Percentiles rank a stretch among this genome's conserved stretches.
Evolutionary conservation across 805 yeast species (phyloP).

Genomic region (Starmerella powellii): DNA sequence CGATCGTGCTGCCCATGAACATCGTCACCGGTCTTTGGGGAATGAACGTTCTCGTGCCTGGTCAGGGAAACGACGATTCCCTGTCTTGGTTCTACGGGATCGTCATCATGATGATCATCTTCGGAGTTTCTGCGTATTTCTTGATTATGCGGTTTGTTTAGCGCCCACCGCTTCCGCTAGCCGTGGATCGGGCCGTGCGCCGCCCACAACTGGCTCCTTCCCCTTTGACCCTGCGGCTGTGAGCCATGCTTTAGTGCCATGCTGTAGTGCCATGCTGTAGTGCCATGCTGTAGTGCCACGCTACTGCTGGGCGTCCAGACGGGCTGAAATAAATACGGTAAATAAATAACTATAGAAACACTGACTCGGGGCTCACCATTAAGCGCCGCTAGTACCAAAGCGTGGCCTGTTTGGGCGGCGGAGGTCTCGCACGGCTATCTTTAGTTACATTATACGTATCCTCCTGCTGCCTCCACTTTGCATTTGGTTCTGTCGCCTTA

Average conservation of each 20-base stretch:
- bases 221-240: too few relatives aligned
- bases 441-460: slow-evolving; percentile 13
- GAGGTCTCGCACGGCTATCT: slow-evolving; percentile 14
- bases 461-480: slow-evolving; percentile 8
- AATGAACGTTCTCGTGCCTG: slow-evolving; percentile 95
- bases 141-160: slow-evolving; percentile 20
- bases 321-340: neutral
- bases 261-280: too few relatives aligned
- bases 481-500: slow-evolving; percentile 14
- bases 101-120: slow-evolving; percentile 23
- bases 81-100: slow-evolving; percentile 51
- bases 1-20: slow-evolving; percentile 88
- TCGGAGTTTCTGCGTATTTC: slow-evolving; percentile 25
- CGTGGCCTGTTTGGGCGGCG: slow-evolving; percentile 15
- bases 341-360: neutral
- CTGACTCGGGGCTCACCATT: too few relatives aligned
- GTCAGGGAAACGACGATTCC: slow-evolving; percentile 51
- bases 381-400: slow-evolving; percentile 11
- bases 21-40: slow-evolving; percentile 97
- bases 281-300: too few relatives aligned
- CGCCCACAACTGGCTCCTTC: too few relatives aligned
- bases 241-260: too few relatives aligned
- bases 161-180: neutral
- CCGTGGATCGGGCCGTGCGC: neutral
- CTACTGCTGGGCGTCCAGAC: too few relatives aligned